Conservation (phyloP, 2,329 filamentous ascomycete genomes). For the Monosporascus sp. region DNA sequence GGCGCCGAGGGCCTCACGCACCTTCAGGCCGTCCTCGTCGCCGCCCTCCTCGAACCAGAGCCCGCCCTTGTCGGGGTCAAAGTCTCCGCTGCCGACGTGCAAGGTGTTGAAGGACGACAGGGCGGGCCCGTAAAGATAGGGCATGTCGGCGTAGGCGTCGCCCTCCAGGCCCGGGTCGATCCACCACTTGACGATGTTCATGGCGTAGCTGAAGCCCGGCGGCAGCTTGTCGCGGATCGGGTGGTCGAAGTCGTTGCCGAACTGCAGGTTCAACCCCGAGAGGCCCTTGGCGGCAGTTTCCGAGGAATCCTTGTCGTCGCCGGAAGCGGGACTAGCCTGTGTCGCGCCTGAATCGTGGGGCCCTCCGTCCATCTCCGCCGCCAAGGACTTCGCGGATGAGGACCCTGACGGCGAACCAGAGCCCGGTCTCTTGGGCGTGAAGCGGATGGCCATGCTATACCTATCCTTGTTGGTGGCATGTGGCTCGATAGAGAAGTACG, state of each 20-base stretch:
- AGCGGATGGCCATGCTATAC: conserved; percentile 78
- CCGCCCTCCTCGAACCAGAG: conserved; percentile 63
- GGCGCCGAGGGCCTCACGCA: conserved; percentile 42
- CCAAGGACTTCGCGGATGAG: too few relatives aligned
- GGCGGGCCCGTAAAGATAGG: conserved; percentile 80
- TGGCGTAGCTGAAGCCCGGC: conserved; percentile 77
- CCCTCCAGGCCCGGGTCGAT: conserved; percentile 89
- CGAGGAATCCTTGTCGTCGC: conserved; percentile 2
- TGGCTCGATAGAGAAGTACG: conserved; percentile 70
- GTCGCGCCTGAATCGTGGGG: too few relatives aligned
- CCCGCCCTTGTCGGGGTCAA: conserved; percentile 44
- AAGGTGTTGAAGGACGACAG: conserved; percentile 76
- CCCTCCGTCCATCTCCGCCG: too few relatives aligned
- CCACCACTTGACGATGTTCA: conserved; percentile 83
- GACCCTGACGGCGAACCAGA: conserved; percentile 4
- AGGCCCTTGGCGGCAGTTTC: conserved; percentile 43
- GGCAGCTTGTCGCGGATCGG: conserved; percentile 84
- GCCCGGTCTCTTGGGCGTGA: conserved; percentile 59
- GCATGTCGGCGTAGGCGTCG: conserved; percentile 81
- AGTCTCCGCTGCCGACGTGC: conserved; percentile 53
- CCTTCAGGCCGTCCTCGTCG: conserved; percentile 48
- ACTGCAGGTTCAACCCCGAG: conserved; percentile 69
- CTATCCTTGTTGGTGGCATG: conserved; percentile 67
- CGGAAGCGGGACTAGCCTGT: not conserved
- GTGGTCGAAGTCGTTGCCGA: conserved; percentile 92